Conservation (phyloP, 2,329 filamentous ascomycete species). For the Penicillium sp. region DNA sequence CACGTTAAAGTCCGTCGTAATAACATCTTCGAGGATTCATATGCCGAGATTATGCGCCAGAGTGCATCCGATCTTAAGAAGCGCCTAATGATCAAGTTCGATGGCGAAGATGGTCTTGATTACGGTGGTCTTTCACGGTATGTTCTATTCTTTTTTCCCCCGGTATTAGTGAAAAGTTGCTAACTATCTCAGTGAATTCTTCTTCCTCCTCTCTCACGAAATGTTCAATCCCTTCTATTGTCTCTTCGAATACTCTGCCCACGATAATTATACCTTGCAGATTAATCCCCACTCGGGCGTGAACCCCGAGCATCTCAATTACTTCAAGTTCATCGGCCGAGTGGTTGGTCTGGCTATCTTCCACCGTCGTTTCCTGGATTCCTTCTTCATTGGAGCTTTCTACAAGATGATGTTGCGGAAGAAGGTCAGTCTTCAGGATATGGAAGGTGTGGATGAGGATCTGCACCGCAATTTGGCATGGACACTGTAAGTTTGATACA, state of each 20-base stretch:
- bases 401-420: slow-evolving; percentile 99
- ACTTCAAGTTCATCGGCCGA: slow-evolving; percentile 99
- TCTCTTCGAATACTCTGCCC: slow-evolving; percentile 97
- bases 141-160: slow-evolving; percentile 19
- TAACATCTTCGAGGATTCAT: slow-evolving; percentile 98
- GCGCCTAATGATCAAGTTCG: slow-evolving; percentile 98
- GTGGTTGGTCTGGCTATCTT: slow-evolving; percentile 97
- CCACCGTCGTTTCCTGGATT: slow-evolving; percentile 94
- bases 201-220: slow-evolving; percentile 97
- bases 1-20: slow-evolving; percentile 96
- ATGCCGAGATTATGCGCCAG: slow-evolving; percentile 96
- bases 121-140: slow-evolving; percentile 90
- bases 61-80: slow-evolving; percentile 96
- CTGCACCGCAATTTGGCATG: slow-evolving; percentile 95
- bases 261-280: slow-evolving; percentile 99
- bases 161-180: slow-evolving; percentile 9
- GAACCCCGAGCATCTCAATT: slow-evolving; percentile 98
- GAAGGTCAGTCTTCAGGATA: slow-evolving; percentile 85
- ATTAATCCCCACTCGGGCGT: slow-evolving; percentile 99
- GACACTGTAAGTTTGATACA: slow-evolving; percentile 65
- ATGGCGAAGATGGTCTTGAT: slow-evolving; percentile 95
- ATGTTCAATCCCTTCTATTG: slow-evolving; percentile 99
- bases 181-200: slow-evolving; percentile 73
- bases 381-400: slow-evolving; percentile 97
- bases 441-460: slow-evolving; percentile 98